Base-by-base conservation (phyloP, 805 yeast genomes). In the Candida namnaoensis region DNA sequence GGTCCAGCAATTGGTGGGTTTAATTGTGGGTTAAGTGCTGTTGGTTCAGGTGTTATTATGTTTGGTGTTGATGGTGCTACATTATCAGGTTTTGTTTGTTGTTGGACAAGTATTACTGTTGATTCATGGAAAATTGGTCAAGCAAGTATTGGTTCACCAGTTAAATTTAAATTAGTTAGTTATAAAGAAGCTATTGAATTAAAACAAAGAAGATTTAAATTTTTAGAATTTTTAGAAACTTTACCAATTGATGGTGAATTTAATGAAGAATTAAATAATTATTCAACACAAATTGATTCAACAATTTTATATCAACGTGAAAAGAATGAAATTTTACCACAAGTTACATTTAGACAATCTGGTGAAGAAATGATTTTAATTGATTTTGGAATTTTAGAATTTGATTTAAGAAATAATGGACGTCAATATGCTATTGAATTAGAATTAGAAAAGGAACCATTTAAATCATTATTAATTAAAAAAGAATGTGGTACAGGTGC, bases 81-180 rank as follows among this genome's bases (percentile, higher is more conserved):
- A 2, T 41, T 57, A 37, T 51, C 58, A 15, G 62, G 62, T 7
- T 57, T 57, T 40, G 41, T 48, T 9, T 54, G 59, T 46, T 36
- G 55, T 36, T 41, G 55, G n/a, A 53, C 52, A 35, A 60, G 62
- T 7, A 41, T 40, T 15, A 42, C 43, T 36, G 49, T 44, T 14
- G 62, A 61, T 56, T 48, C 52, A 53, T 41, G 68, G 63, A 47
- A 62, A 54, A 50, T 61, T 59, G 61, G 68, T 48, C 50, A 53
- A 45, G 48, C 54, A 49, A 53, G 57, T 45, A 46, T 60, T 51
- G 51, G 54, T 39, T 38, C 61, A 45, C 36, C 40, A 12, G 40
- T 57, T 13, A 37, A 37, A 12, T 57, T 58, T 25, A 40, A 52
- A 34, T 40, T 45, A 5, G 43, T 57, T 10, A 45, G 50, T 28